Evolutionary conservation across 2,329 filamentous ascomycete genomes (phyloP), one percentile per base, ranked within the genome.

Genomic region (Epichloe sylvatica): DNA sequence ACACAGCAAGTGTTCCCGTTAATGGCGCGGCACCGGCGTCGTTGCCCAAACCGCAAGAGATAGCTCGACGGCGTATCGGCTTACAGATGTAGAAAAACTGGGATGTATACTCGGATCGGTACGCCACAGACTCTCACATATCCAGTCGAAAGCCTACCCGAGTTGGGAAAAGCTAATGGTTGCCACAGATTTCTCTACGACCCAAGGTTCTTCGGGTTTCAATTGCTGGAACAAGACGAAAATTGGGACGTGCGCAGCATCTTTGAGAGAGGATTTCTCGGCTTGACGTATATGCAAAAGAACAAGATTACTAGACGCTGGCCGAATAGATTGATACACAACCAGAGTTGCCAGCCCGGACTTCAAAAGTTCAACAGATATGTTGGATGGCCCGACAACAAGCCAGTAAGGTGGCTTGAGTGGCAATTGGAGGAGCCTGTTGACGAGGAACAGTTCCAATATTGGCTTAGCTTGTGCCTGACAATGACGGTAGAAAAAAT

Each of bases 341-440:
- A 35, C n/a, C 49, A 25, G 4, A 53, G 42, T 0, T 47, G 49
- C 17, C 44, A 12, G 11, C 57, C 55, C 4, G 50, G 48, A 2
- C 25, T 51, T 17, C 25, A 50, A 17, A 54, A 57, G 11, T 57
- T 59, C 9, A 54, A 58, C 37, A 55, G 56, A 30, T 57, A 50
- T 51, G 15, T 60, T 6, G 51, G 57, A 1, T 62, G 60, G 60
- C 46, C 53, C 5, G 44, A 54, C 44, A 42, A 38, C 13, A 50
- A 37, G 25, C 57, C 59, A 3, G 45, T 53, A 19, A 53, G 56
- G 43, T 62, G 59, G 59, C 43, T 63, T 4, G 60, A 63, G 47
- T 63, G 60, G 60, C 57, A 46, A 17, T 15, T 46, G 23, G 36
- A 46, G 9, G 35, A 38, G 23, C 23, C 6, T 2, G 4, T 11